phyloP scores from a whole-genome alignment of 2,329 filamentous ascomycete species.

The Penicillium capsulatum region DNA sequence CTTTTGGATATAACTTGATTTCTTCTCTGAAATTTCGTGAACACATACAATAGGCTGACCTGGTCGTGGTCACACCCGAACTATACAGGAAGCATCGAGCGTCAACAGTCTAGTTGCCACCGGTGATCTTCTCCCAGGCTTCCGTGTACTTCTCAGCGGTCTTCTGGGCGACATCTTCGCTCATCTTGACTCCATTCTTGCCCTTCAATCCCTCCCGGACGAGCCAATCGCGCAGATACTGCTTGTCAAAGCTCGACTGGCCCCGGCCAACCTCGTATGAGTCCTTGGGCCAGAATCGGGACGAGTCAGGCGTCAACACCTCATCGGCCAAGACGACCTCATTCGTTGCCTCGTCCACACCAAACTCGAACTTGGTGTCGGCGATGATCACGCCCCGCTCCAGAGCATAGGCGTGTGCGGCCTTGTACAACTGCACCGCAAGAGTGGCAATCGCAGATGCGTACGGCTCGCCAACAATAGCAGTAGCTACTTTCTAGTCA shows the following conservation, averaged over 20 bases:
- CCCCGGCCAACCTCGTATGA: slow-evolving; percentile 67
- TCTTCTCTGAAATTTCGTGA: slow-evolving; percentile 12
- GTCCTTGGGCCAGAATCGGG: slow-evolving; percentile 78
- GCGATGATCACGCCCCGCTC: slow-evolving; percentile 70
- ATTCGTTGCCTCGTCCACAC: slow-evolving; percentile 59
- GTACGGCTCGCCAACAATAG: slow-evolving; percentile 62
- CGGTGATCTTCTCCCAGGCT: slow-evolving; percentile 67
- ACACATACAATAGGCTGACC: slow-evolving; percentile 3
- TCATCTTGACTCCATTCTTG: slow-evolving; percentile 67
- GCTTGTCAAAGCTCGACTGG: slow-evolving; percentile 87
- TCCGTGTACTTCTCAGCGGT: slow-evolving; percentile 72
- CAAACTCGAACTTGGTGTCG: slow-evolving; percentile 75
- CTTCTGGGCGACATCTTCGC: slow-evolving; percentile 63
- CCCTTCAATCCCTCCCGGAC: slow-evolving; percentile 68
- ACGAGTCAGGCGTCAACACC: slow-evolving; percentile 78
- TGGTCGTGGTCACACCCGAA: not conserved
- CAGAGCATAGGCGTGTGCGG: slow-evolving; percentile 42
- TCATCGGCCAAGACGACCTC: slow-evolving; percentile 76
- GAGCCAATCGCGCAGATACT: slow-evolving; percentile 78
- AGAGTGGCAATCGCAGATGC: slow-evolving; percentile 63
- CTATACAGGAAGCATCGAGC: slow-evolving; percentile 2
- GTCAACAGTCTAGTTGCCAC: slow-evolving; percentile 41
- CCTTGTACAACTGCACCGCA: slow-evolving; percentile 60
- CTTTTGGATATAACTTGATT: slow-evolving; percentile 6
- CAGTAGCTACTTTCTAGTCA: slow-evolving; percentile 38